Evolutionary conservation across 1,284 basidiomycete genomes (phyloP), one percentile per base, ranked within the genome.

Genomic region (Pascua sp.): DNA sequence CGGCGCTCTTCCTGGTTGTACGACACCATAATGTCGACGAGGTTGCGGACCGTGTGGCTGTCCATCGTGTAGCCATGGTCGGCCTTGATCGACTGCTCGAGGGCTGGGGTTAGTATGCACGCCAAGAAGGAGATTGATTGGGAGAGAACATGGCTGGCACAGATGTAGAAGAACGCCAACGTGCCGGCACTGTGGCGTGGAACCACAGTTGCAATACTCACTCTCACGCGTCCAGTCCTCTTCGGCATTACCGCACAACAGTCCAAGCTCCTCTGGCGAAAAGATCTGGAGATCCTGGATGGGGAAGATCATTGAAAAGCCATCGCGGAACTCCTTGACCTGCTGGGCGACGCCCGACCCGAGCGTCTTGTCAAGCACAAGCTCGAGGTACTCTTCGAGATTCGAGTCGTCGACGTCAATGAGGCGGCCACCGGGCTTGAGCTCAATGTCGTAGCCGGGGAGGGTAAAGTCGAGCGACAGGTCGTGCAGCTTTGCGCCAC

Each of bases 31-130:
- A 94, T 84, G 56, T 89, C 87, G 41, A 97, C 79, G 59, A 99
- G 82, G 70, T 93, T 87, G 46, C 86, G 85, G 65, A 98, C 93
- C 1, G 92, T 86, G 37, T 86, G 85, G 71, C 91, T 95, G 73
- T 98, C 95, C 17, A 89, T 86, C 64, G 94, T 94, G 81, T 95
- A 98, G 11, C 96, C 96, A 74, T 99, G 96, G 71, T 99, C 96
- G 11, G 96, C 95, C 77, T 98, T 98, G 77, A 98, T 79, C 7
- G 88, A 85, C 70, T 93, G 90, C 53, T 84, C 85, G 46, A 98
- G 81, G n/a, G 92, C 94, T 89, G 64, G 45, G 8, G 47, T 49
- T 7, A 32, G 24, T 7, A 32, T 32, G 24, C 24, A 32, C 24
- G 24, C 7, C 4, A 32, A 8, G 49, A 44, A 17, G 51, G 5